Evolutionary conservation across 352 stramenopile species (phyloP).

Genomic region (Pythium rishiriense): DNA sequence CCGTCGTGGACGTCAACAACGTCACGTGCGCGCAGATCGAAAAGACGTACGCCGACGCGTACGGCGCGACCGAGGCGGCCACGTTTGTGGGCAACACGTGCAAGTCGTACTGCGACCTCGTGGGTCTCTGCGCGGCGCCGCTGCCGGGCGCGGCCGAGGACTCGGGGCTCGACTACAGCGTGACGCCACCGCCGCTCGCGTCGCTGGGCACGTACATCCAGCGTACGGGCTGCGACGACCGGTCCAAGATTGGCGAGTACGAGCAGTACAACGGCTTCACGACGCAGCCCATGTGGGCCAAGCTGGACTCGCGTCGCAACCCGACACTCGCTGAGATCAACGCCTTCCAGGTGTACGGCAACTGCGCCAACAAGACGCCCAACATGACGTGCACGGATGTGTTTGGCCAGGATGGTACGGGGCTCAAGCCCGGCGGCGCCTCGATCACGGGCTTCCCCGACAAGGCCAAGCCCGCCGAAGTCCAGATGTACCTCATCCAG

Average conservation of each 20-base stretch:
- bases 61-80: conserved; percentile 23
- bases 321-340: conserved; percentile 61
- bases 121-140: conserved; percentile 60
- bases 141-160: conserved; percentile 55
- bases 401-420: conserved; percentile 44
- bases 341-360: conserved; percentile 52
- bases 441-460: conserved; percentile 50
- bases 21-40: conserved; percentile 32
- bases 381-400: conserved; percentile 66
- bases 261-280: conserved; percentile 61
- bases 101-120: conserved; percentile 34
- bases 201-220: conserved; percentile 50
- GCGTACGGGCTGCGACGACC: conserved; percentile 69
- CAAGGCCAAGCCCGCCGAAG: conserved; percentile 31
- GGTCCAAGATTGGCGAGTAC: conserved; percentile 57
- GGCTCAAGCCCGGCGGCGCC: conserved; percentile 41
- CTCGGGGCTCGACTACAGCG: conserved; percentile 62
- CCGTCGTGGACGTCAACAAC: conserved; percentile 34
- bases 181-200: conserved; percentile 32
- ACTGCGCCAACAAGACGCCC: conserved; percentile 43
- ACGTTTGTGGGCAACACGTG: conserved; percentile 32
- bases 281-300: conserved; percentile 47
- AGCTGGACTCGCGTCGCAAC: conserved; percentile 53
- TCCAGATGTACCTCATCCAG: conserved; percentile 49
- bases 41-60: conserved; percentile 28